Conservation (phyloP, 768 basidiomycete genomes). For the Fibroporia radiculosa region DNA sequence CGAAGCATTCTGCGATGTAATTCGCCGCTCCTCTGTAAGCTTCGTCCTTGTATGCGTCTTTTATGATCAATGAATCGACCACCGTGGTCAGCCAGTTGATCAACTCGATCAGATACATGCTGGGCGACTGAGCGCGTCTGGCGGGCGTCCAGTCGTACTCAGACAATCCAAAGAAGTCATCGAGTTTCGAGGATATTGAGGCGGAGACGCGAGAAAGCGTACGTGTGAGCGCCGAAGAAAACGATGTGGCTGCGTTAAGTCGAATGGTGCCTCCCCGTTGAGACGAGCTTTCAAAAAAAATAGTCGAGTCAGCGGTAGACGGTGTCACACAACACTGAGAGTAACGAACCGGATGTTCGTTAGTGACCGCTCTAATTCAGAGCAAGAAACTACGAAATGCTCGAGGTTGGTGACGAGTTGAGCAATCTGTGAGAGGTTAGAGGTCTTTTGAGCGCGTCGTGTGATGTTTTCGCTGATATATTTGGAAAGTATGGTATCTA, state of each 20-base stretch:
- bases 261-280: slow-evolving; percentile 79
- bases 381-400: slow-evolving; percentile 80
- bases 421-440: slow-evolving; percentile 82
- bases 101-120: slow-evolving; percentile 92
- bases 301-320: neutral
- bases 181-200: slow-evolving; percentile 85
- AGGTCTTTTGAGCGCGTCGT: slow-evolving; percentile 63
- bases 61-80: slow-evolving; percentile 82
- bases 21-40: slow-evolving; percentile 85
- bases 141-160: slow-evolving; percentile 92
- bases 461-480: slow-evolving; percentile 73
- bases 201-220: slow-evolving; percentile 72
- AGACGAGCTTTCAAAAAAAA: slow-evolving; percentile 46
- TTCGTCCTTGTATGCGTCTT: slow-evolving; percentile 79
- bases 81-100: slow-evolving; percentile 96
- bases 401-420: slow-evolving; percentile 92
- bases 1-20: slow-evolving; percentile 81
- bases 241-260: slow-evolving; percentile 54
- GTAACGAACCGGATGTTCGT: slow-evolving; percentile 65
- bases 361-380: slow-evolving; percentile 77
- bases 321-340: neutral
- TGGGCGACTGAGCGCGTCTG: slow-evolving; percentile 65
- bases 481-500: slow-evolving; percentile 74
- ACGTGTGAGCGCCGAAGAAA: slow-evolving; percentile 58
- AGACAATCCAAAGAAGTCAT: slow-evolving; percentile 91